phyloP scores from a whole-genome alignment of 176 grass and related monocot species.

The Eragrostis curvula region DNA sequence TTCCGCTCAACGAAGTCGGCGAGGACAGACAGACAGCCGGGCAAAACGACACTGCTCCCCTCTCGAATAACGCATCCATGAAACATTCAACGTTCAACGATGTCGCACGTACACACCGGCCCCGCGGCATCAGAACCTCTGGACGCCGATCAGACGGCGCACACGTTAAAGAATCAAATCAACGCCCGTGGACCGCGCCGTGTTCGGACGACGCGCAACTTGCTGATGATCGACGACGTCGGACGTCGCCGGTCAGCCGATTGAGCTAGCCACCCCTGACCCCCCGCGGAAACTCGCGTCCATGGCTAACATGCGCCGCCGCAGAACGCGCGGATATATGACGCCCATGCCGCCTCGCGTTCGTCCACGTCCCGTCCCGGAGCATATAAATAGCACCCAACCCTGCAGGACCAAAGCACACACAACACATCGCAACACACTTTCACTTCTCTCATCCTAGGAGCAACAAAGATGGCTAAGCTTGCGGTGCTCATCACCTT shows the following conservation, averaged over 20 bases:
- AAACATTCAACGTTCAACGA: not conserved
- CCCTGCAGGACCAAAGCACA: not conserved
- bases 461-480: not conserved
- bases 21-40: not conserved
- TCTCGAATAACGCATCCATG: too few species aligned
- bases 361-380: not conserved
- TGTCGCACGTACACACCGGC: not conserved
- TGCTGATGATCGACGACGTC: not conserved
- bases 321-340: not conserved
- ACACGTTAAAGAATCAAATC: too few species aligned
- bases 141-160: not conserved
- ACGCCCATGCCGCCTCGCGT: not conserved
- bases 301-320: not conserved
- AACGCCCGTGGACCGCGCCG: too few species aligned
- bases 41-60: too few species aligned
- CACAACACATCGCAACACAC: not conserved
- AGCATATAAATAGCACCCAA: not conserved
- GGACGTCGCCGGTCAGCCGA: not conserved
- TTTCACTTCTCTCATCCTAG: too few species aligned
- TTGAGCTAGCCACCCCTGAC: not conserved
- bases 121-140: not conserved
- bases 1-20: not conserved
- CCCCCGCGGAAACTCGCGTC: not conserved
- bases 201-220: too few species aligned
- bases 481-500: not conserved